Conservation (phyloP, 176 grass and related monocot genomes). For the Musa troglodytarum region DNA sequence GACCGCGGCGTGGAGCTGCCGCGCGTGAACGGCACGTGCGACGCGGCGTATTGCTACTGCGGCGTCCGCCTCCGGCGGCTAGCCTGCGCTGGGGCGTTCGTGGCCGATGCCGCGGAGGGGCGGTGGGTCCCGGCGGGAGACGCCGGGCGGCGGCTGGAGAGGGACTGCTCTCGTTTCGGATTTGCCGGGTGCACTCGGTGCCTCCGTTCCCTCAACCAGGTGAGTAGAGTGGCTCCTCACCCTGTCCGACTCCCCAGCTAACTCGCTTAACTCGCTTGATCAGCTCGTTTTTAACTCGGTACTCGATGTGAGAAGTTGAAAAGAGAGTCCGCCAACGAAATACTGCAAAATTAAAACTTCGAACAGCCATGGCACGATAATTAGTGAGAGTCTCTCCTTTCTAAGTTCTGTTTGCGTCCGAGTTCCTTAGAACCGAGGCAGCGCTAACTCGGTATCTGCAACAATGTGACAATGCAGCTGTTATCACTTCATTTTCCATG, state of each 20-base stretch:
- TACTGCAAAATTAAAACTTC: too few relatives aligned
- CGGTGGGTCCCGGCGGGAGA: conserved; percentile 1
- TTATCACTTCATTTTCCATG: too few relatives aligned
- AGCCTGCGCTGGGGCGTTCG: conserved; percentile 6
- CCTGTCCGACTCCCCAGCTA: neutral
- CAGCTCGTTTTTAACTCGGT: too few relatives aligned
- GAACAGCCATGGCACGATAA: too few relatives aligned
- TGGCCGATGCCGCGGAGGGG: neutral
- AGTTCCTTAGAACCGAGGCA: too few relatives aligned
- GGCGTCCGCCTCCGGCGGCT: conserved; percentile 11
- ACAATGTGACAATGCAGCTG: too few relatives aligned
- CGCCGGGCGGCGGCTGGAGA: neutral
- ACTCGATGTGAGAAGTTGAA: too few relatives aligned
- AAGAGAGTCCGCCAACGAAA: too few relatives aligned
- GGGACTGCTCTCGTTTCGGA: conserved; percentile 12
- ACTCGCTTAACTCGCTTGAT: neutral
- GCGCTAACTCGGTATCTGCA: too few relatives aligned
- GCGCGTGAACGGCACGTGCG: conserved; percentile 14
- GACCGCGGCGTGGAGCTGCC: neutral
- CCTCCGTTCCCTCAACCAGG: conserved; percentile 12
- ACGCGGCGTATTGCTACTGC: conserved; percentile 16
- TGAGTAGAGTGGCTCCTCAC: neutral
- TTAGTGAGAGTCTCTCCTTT: too few relatives aligned
- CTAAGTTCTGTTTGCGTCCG: too few relatives aligned
- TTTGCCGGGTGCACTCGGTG: conserved; percentile 9